Base-by-base conservation (phyloP, 1,139 yeast species). In the Protomyces pachydermus region DNA sequence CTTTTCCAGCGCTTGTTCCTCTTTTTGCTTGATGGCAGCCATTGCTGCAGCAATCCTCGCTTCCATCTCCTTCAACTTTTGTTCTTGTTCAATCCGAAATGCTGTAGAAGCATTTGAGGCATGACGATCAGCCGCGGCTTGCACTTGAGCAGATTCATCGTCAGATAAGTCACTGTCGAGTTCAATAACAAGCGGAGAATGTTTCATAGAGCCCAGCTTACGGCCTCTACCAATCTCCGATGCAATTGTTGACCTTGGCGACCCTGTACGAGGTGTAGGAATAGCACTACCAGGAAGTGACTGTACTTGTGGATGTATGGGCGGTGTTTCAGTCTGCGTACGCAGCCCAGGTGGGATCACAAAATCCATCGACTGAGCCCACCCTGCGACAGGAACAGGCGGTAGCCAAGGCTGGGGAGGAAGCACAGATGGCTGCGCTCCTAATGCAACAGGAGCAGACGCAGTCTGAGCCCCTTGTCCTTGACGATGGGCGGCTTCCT, bases 1-100 rank as follows among this genome's bases (percentile, higher is more conserved):
- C n/a, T 6, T 14, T 5, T 8, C 53, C 14, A 25, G 34, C 14
- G 53, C 53, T 50, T 50, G 53, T 37, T 58, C 39, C n/a, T 58
- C 56, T 25, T 55, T 55, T 35, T 42, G 42, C 20, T 38, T 38
- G 45, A 58, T 51, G 14, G 39, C 52, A 3, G 56, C 52, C 56
- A 52, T 52, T 23, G 56, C 62, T 50, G 37, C 42, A 12, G 62
- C 62, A 52, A 58, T 58, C n/a, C 52, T 56, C 12, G 62, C 62
- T 38, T 58, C 62, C 14, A 58, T 42, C 34, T 45, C 23, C 46
- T 34, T 32, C n/a, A 58, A 45, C 10, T 25, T 39, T 52, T 28
- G 51, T 25, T 34, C 56, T 51, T 16, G 56, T 52, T 18, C 25
- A 37, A 14, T 25, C 16, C 50, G 18, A 12, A 14, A 38, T 18